Evolutionary conservation across 2,329 filamentous ascomycete species (phyloP), one percentile per base, ranked within the genome.

Genomic region (Neofusicoccum parvum): DNA sequence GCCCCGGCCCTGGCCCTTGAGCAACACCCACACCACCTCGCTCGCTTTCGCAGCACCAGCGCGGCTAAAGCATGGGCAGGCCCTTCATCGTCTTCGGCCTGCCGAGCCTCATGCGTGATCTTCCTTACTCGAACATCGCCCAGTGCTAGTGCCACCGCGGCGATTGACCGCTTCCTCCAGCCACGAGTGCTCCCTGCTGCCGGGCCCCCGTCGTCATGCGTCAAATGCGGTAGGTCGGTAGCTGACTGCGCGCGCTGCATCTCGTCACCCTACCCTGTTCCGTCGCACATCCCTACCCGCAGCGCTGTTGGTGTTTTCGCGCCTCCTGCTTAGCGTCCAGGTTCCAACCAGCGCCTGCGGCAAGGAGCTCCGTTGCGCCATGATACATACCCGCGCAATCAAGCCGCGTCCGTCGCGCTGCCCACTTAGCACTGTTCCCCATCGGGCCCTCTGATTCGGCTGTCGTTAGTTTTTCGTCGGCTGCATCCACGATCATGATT

Each of bases 321-420:
- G 62, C 62, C 62, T 54, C 50, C 50, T 49, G 56, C 56, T 36
- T 60, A 62, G 48, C 45, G 59, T 45, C 36, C 56, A 48, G 56
- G 56, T 60, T 60, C 56, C 48, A 64, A 54, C 45, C 43, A 59
- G 54, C 53, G 64, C 54, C 65, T 69, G 69, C 75, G 71, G 75
- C 76, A 76, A 75, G 72, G 73, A 74, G 74, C 72, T 74, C 72
- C 72, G 73, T 77, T 77, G 76, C 75, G 75, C 76, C 75, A 77
- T 77, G 75, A 74, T 77, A 76, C 76, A 74, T 74, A 76, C 75
- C 74, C 74, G 75, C 75, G 70, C 71, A 49, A 65, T 59, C 54
- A 64, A 53, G 50, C 56, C 56, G 56, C 54, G 39, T 46, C 54
- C 54, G 62, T 51, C 49, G 20, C 45, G 46, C 39, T 43, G 53